These are phyloP conservation scores for Pleurotus citrinopileatus DNA, from an alignment of 768 basidiomycete genomes.

Conservation along the genomic window DNA sequence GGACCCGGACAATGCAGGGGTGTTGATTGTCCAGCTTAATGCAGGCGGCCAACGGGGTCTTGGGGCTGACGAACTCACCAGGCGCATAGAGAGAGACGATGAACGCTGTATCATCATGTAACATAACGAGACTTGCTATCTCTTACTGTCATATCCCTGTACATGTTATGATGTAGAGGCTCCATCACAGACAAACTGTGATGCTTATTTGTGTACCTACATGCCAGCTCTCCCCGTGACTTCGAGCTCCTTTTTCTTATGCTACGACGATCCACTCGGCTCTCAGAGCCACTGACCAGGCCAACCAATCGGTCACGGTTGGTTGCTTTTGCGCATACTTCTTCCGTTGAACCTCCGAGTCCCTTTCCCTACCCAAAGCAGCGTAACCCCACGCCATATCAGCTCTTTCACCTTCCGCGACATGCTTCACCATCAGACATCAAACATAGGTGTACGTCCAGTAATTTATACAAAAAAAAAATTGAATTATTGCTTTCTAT, in stretches of 20 bases:
- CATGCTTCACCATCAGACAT: slow-evolving; percentile 58
- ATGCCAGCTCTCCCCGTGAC: no score
- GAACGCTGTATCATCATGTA: slow-evolving; percentile 74
- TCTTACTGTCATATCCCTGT: no score
- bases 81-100: slow-evolving; percentile 47
- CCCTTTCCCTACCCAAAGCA: slow-evolving; percentile 47
- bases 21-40: slow-evolving; percentile 74
- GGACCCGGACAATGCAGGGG: slow-evolving; percentile 81
- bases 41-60: slow-evolving; percentile 28
- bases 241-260: no score
- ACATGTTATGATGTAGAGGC: no score
- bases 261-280: no score
- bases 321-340: background rate
- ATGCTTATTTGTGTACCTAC: no score
- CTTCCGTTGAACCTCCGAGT: background rate
- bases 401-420: slow-evolving; percentile 67
- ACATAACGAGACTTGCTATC: slow-evolving; percentile 4
- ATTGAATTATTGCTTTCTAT: background rate
- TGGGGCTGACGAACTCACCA: slow-evolving; percentile 56
- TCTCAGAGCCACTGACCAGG: no score
- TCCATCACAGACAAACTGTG: no score
- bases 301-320: no score
- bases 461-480: background rate
- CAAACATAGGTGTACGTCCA: slow-evolving; percentile 61
- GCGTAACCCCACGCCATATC: slow-evolving; percentile 57